Evolutionary conservation across 192 early-diverging fungal genomes (phyloP).

Genomic region (Rhizophagus sp.): DNA sequence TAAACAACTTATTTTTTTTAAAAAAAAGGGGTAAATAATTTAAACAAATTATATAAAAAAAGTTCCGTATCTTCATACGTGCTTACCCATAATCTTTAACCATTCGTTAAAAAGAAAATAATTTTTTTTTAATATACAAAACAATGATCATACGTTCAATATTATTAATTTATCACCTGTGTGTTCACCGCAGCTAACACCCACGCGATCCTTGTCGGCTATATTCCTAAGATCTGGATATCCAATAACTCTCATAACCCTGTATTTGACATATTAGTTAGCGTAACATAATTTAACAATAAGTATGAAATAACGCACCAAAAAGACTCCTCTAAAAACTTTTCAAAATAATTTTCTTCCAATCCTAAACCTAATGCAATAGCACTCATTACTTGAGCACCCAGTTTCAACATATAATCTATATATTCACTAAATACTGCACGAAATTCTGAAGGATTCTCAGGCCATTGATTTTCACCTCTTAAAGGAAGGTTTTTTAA

Average conservation of each 20-base stretch:
- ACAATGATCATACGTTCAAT: background rate
- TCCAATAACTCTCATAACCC: slow-evolving; percentile 44
- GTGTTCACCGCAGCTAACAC: slow-evolving; percentile 56
- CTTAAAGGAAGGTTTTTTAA: slow-evolving; percentile 34
- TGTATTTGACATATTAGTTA: slow-evolving; percentile 7
- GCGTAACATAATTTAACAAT: background rate
- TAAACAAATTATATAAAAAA: background rate
- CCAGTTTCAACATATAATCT: slow-evolving; percentile 38
- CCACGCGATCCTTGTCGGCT: slow-evolving; percentile 28
- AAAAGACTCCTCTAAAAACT: slow-evolving; percentile 35
- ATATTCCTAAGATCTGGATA: slow-evolving; percentile 38
- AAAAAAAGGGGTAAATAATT: background rate
- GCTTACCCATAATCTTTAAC: slow-evolving; percentile 28
- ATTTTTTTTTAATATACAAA: background rate
- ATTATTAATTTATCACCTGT: slow-evolving; percentile 38
- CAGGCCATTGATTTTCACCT: slow-evolving; percentile 46
- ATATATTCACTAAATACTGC: slow-evolving; percentile 41
- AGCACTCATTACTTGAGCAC: slow-evolving; percentile 45
- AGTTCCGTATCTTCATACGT: background rate
- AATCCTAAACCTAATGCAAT: slow-evolving; percentile 55
- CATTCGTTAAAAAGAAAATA: background rate
- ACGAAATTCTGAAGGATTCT: slow-evolving; percentile 33
- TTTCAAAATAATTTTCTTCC: slow-evolving; percentile 35
- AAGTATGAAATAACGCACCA: slow-evolving; percentile 24
- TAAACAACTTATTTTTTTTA: slow-evolving; percentile 35